These are phyloP conservation scores for Ilex paraguariensis DNA, from an alignment of 305 asterid species.

Conservation along the genomic window DNA sequence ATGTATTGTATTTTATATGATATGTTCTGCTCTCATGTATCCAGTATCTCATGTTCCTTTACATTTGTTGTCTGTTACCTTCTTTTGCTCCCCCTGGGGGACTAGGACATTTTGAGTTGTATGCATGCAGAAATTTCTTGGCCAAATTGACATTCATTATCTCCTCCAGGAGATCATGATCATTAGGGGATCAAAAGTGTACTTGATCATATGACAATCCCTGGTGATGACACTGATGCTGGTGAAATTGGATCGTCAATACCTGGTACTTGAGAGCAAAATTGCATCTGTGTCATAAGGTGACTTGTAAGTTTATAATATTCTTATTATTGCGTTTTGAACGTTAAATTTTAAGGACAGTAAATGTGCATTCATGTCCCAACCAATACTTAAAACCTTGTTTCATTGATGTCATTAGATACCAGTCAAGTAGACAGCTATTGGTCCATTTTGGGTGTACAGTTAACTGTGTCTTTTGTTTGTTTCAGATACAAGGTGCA, in stretches of 20 bases:
- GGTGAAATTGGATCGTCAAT: slow-evolving; percentile 44
- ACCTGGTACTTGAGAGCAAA: slow-evolving; percentile 31
- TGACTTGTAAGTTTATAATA: slow-evolving; percentile 33
- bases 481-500: slow-evolving; percentile 25
- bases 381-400: not conserved
- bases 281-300: slow-evolving; percentile 47
- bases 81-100: too few species aligned
- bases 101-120: slow-evolving; percentile 12
- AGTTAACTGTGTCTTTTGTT: not conserved
- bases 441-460: slow-evolving; percentile 1
- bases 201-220: slow-evolving; percentile 37
- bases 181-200: slow-evolving; percentile 24
- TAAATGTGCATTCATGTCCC: not conserved
- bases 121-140: slow-evolving; percentile 33
- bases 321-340: not conserved
- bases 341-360: not conserved
- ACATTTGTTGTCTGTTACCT: too few species aligned
- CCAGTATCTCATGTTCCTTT: too few species aligned
- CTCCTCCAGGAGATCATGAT: slow-evolving; percentile 5
- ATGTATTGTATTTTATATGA: too few species aligned
- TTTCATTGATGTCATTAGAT: not conserved
- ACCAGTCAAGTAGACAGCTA: not conserved
- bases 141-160: slow-evolving; percentile 26
- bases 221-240: slow-evolving; percentile 41
- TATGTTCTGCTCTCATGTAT: too few species aligned